Conservation (phyloP, 208 protist genomes). For the Leishmania lainsoni region DNA sequence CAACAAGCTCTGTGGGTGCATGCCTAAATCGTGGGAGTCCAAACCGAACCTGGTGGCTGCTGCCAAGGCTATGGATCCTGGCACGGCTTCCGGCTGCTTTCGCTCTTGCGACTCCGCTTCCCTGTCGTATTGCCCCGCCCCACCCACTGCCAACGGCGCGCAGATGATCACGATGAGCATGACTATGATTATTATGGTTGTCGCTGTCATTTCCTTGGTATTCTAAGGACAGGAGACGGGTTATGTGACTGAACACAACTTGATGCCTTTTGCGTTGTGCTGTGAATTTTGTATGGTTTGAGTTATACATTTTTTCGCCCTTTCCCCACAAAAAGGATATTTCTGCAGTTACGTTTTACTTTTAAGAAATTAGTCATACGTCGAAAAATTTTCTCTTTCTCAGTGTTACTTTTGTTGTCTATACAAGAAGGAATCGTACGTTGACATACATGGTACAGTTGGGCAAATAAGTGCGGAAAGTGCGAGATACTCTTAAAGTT, state of each 20-base stretch:
- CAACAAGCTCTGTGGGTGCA: slow-evolving; percentile 33
- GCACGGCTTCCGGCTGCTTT: slow-evolving; percentile 10
- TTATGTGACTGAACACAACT: no score
- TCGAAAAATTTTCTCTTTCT: background rate
- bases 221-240: background rate
- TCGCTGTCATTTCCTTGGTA: background rate
- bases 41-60: slow-evolving; percentile 15
- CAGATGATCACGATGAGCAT: slow-evolving; percentile 1
- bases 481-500: background rate
- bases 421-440: background rate
- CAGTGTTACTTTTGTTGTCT: background rate
- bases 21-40: slow-evolving; percentile 20
- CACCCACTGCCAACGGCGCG: background rate
- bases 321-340: background rate
- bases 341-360: background rate
- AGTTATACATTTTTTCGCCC: background rate
- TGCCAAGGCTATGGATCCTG: slow-evolving; percentile 23
- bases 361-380: background rate
- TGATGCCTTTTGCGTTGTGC: background rate
- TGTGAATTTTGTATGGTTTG: background rate
- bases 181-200: background rate
- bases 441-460: background rate
- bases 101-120: slow-evolving; percentile 13
- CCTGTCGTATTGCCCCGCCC: slow-evolving; percentile 14
- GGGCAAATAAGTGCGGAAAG: background rate